Conservation (phyloP, 441 rosid species). For the Erodium moschatum region DNA sequence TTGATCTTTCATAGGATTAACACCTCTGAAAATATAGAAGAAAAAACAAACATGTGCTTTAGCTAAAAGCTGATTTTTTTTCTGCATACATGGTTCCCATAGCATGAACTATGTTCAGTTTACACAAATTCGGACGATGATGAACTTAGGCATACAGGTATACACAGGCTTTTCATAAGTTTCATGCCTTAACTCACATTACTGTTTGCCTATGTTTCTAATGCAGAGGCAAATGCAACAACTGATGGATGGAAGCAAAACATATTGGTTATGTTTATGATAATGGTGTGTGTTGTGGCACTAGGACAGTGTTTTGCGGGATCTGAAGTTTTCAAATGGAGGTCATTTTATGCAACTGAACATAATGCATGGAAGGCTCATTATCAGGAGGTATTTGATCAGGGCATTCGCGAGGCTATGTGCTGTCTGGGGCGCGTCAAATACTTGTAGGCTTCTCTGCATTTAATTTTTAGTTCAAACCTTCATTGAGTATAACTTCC, state of each 20-base stretch:
- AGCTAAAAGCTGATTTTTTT: not conserved
- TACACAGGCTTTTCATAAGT: not conserved
- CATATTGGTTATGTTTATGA: slow-evolving; percentile 37
- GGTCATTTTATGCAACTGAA: slow-evolving; percentile 70
- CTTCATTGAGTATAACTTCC: slow-evolving; percentile 4
- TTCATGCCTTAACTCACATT: slow-evolving; percentile 3
- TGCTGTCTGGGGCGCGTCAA: slow-evolving; percentile 78
- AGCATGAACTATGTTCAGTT: too few relatives aligned
- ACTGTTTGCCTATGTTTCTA: slow-evolving; percentile 19
- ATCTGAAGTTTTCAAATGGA: slow-evolving; percentile 70
- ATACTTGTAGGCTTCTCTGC: slow-evolving; percentile 49
- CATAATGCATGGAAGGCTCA: slow-evolving; percentile 91
- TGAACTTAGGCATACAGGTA: not conserved
- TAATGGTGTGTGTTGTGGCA: slow-evolving; percentile 43
- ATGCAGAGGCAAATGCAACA: slow-evolving; percentile 38
- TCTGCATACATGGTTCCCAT: not conserved
- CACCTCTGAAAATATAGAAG: not conserved
- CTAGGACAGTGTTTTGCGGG: slow-evolving; percentile 67
- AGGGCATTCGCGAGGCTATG: slow-evolving; percentile 81
- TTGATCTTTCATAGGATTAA: not conserved
- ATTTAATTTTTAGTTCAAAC: slow-evolving; percentile 16
- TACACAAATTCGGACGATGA: too few relatives aligned
- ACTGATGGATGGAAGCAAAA: slow-evolving; percentile 43
- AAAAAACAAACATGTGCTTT: not conserved
- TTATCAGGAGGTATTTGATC: slow-evolving; percentile 83